These are phyloP conservation scores for Fusarium piperis DNA, from an alignment of 2,329 filamentous ascomycete genomes.

Conservation along the genomic window DNA sequence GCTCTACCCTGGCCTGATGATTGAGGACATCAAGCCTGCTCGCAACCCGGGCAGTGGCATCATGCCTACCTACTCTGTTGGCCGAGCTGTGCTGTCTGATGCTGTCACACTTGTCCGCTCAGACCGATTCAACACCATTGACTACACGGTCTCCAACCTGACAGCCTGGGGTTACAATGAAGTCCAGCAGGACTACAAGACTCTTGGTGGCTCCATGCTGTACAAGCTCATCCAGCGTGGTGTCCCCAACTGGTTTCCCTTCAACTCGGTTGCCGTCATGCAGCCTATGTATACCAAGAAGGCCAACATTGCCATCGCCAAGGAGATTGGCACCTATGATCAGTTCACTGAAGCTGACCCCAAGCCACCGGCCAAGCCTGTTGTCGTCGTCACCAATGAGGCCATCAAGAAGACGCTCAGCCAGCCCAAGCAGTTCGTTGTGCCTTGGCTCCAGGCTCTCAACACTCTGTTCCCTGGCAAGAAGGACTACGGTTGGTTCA, in stretches of 20 bases:
- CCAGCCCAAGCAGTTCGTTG: constrained; percentile 45
- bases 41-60: constrained; percentile 57
- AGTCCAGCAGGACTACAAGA: constrained; percentile 44
- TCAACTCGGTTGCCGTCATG: constrained; percentile 55
- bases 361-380: constrained; percentile 45
- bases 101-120: constrained; percentile 67
- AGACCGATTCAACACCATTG: constrained; percentile 67
- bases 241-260: constrained; percentile 55
- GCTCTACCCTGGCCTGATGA: constrained; percentile 73
- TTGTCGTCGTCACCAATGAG: constrained; percentile 39
- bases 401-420: constrained; percentile 47
- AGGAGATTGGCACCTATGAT: constrained; percentile 49
- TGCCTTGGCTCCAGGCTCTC: constrained; percentile 48
- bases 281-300: constrained; percentile 58
- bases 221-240: constrained; percentile 59
- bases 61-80: constrained; percentile 59
- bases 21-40: constrained; percentile 65
- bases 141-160: constrained; percentile 54
- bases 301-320: constrained; percentile 51
- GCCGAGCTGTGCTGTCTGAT: constrained; percentile 67
- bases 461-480: constrained; percentile 48
- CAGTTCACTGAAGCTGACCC: constrained; percentile 48
- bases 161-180: constrained; percentile 57
- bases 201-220: constrained; percentile 54
- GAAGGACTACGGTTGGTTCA: constrained; percentile 51